phyloP scores from a whole-genome alignment of 2,329 filamentous ascomycete genomes.

The Eurotiales sp. region DNA sequence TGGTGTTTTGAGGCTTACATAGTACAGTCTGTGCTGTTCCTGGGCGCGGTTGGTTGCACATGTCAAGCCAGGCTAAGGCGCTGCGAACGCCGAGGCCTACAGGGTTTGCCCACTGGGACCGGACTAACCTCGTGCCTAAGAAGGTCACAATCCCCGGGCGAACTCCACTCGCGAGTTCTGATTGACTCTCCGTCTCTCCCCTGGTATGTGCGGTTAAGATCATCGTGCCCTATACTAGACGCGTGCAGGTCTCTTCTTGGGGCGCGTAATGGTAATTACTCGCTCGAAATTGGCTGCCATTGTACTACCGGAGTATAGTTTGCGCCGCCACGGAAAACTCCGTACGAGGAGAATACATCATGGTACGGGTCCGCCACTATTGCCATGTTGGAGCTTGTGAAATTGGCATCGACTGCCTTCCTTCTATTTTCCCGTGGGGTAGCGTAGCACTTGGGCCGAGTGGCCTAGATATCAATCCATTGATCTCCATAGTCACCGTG shows the following conservation, averaged over 20 bases:
- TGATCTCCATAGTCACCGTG: not conserved
- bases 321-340: no score
- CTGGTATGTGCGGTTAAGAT: not conserved
- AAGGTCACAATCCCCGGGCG: not conserved
- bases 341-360: no score
- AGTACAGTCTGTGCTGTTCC: no score
- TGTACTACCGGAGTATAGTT: no score
- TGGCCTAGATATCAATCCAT: constrained; percentile 10
- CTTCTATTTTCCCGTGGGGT: constrained; percentile 9
- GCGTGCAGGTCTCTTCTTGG: not conserved
- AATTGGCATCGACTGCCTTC: constrained; percentile 5
- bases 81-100: constrained; percentile 7
- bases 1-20: no score
- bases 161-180: not conserved
- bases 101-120: not conserved
- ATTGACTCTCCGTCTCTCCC: not conserved
- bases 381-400: constrained; percentile 5
- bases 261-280: not conserved
- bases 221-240: not conserved
- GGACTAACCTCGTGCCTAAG: not conserved
- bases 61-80: no score
- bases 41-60: not conserved
- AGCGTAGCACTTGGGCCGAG: constrained; percentile 9
- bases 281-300: not conserved
- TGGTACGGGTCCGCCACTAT: no score